Evolutionary conservation across 2,329 filamentous ascomycete genomes (phyloP).

Genomic region (Lachnellula cervina): DNA sequence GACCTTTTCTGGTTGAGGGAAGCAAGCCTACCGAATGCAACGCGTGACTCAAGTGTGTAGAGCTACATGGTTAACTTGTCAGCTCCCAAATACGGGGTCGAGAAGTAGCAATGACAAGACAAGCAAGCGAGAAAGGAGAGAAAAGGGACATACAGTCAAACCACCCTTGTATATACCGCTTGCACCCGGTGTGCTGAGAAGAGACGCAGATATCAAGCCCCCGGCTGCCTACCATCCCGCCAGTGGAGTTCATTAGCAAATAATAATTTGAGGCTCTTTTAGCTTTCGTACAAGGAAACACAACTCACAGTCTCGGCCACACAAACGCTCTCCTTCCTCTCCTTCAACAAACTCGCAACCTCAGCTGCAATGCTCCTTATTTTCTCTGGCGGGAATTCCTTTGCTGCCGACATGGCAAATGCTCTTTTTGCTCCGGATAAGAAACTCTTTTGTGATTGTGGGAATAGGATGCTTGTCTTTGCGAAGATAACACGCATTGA

Average conservation of each 20-base stretch:
- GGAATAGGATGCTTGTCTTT: constrained; percentile 1
- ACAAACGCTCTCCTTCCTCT: constrained; percentile 51
- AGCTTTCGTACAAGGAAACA: constrained; percentile 7
- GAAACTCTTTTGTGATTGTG: neutral
- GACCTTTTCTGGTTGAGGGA: too few species aligned
- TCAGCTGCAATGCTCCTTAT: constrained; percentile 34
- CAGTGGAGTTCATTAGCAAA: neutral
- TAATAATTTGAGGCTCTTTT: neutral
- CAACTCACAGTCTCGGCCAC: constrained; percentile 54
- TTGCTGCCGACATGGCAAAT: constrained; percentile 8
- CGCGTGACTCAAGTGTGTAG: constrained; percentile 30
- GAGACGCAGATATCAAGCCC: constrained; percentile 54
- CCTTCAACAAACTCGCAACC: constrained; percentile 48
- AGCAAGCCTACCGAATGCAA: constrained; percentile 27
- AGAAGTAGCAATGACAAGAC: too few species aligned
- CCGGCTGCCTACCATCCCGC: constrained; percentile 49
- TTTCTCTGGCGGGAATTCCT: constrained; percentile 26
- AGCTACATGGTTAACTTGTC: constrained; percentile 23
- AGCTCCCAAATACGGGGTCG: neutral
- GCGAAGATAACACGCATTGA: neutral
- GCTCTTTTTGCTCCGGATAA: neutral
- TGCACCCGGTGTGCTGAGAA: constrained; percentile 55
- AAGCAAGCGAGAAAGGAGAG: neutral
- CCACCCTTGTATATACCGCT: constrained; percentile 56
- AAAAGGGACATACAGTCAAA: constrained; percentile 40